Conservation (phyloP, 2,329 filamentous ascomycete species). For the Macroventuria anomochaeta region DNA sequence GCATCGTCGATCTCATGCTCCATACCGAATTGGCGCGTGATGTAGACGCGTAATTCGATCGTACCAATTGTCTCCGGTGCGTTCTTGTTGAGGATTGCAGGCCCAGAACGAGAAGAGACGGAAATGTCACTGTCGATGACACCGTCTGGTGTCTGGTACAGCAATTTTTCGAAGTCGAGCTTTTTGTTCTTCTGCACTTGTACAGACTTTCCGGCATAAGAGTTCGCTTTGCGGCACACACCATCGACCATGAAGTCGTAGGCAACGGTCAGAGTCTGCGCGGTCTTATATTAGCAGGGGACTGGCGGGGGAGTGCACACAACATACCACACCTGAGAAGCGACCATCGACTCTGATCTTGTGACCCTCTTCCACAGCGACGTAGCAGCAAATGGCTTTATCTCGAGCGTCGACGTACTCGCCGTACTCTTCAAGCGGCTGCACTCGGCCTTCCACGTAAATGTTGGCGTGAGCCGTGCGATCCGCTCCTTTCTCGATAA, state of each 20-base stretch:
- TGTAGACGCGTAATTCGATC: conserved; percentile 41
- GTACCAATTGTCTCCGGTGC: conserved; percentile 34
- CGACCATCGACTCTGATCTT: conserved; percentile 39
- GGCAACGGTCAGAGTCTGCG: conserved; percentile 31
- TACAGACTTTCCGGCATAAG: conserved; percentile 16
- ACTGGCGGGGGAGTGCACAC: neutral
- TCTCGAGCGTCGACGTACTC: conserved; percentile 34
- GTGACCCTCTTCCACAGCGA: conserved; percentile 43
- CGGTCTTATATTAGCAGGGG: neutral
- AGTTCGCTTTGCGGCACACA: conserved; percentile 32
- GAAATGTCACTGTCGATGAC: conserved; percentile 92
- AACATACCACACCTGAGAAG: conserved; percentile 43
- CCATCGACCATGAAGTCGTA: conserved; percentile 51
- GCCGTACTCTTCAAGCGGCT: conserved; percentile 43
- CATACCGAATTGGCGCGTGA: conserved; percentile 30
- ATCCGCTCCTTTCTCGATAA: conserved; percentile 42
- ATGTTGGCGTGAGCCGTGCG: conserved; percentile 42
- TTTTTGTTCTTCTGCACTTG: conserved; percentile 30
- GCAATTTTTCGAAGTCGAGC: conserved; percentile 26
- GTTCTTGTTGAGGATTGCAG: conserved; percentile 11
- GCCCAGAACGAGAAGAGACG: conserved; percentile 77
- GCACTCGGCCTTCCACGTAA: conserved; percentile 30
- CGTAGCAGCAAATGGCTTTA: conserved; percentile 45
- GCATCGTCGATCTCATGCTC: conserved; percentile 18
- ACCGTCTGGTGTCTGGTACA: conserved; percentile 22